phyloP scores from a whole-genome alignment of 1,139 yeast species.

The Meyerozyma smithsonii region DNA sequence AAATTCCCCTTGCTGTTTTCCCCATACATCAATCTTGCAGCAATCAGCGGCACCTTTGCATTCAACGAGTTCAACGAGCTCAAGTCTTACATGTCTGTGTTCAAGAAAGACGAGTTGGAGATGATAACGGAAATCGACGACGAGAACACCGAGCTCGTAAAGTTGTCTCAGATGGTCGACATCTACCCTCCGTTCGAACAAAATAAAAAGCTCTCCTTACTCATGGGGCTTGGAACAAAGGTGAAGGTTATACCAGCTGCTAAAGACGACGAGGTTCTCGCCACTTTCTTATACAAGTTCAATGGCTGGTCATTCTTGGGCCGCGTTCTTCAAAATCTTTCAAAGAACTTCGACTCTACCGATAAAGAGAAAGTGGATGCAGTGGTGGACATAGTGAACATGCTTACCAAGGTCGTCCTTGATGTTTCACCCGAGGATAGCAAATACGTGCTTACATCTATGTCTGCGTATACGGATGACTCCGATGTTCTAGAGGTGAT shows the following conservation, averaged over 20 bases:
- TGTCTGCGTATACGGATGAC: conserved; percentile 58
- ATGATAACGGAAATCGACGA: conserved; percentile 44
- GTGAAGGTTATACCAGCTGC: conserved; percentile 62
- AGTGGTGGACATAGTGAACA: conserved; percentile 45
- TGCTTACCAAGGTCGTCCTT: conserved; percentile 46
- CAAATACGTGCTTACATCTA: conserved; percentile 46
- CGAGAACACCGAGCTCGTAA: conserved; percentile 48
- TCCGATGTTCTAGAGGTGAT: conserved; percentile 68
- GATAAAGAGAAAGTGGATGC: conserved; percentile 33
- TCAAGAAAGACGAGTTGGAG: conserved; percentile 33
- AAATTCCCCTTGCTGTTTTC: conserved; percentile 68
- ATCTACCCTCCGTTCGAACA: conserved; percentile 48
- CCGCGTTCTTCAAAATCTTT: conserved; percentile 62
- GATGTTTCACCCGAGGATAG: conserved; percentile 38
- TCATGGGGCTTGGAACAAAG: conserved; percentile 51
- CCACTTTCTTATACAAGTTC: conserved; percentile 66
- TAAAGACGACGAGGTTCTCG: conserved; percentile 43
- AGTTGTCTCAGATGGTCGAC: conserved; percentile 35
- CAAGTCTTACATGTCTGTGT: conserved; percentile 52
- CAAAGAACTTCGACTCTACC: conserved; percentile 32
- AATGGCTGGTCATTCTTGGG: conserved; percentile 90
- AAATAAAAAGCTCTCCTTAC: conserved; percentile 39
- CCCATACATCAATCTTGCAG: conserved; percentile 59
- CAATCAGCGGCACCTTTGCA: conserved; percentile 65
- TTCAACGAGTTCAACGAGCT: conserved; percentile 55